Base-by-base conservation (phyloP, 768 basidiomycete species). In the Boletus edulis region DNA sequence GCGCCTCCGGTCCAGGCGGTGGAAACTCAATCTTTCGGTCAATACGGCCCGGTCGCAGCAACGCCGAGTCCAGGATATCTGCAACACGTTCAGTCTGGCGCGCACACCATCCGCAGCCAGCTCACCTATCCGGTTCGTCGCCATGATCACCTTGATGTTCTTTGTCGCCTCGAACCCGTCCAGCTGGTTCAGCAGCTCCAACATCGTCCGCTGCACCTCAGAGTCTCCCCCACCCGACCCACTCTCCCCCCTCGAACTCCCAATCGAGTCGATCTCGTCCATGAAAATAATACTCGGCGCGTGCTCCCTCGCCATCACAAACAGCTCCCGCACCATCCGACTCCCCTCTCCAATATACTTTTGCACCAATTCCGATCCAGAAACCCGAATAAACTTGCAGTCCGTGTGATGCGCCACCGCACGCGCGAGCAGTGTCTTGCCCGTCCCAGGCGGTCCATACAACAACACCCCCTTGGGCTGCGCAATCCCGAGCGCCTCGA, bases 261-360 rank as follows among this genome's bases (percentile, higher is more conserved):
- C 96, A 66, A 98, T 98, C 18, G 91, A 94, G 74, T 98, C 96
- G 60, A 98, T 98, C 75, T 98, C 96, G 70, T 98, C 96, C 95
- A 98, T 97, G 78, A 98, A 98, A 69, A 98, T 97, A 75, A 98
- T 97, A 72, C 89, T 91, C 35, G 96, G 96, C 34, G 96, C 96
- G 66, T 97, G 94, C 70, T 98, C 96, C 58, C 94, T 75, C 3
- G 96, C 96, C 96, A 97, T 98, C 56, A 97, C 94, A 78, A 98
- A 98, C 55, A 98, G 73, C 75, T 98, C 96, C 49, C 96, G 83
- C 37, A 98, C 95, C 95, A 97, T 98, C 56, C 95, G 77, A 59
- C 87, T 90, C 20, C 95, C 94, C 76, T 98, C 96, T 45, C 96
- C 96, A 62, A 98, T 97, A 66, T 98, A 98, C 78, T 97, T 98